phyloP scores from a whole-genome alignment of 306 rosid genomes.

The Begonia loranthoides region DNA sequence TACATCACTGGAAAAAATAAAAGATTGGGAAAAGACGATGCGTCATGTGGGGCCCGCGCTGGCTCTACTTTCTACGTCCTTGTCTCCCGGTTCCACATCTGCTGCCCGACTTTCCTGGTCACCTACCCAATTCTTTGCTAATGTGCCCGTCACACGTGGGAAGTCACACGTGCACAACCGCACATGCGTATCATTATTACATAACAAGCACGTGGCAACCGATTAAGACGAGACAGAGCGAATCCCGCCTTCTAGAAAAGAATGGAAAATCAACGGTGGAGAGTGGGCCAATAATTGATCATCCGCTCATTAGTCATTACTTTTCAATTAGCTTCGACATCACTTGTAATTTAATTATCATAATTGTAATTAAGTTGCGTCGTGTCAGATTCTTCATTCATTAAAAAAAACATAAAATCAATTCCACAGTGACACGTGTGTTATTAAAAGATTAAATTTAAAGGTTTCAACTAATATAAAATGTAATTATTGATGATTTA shows the following conservation, averaged over 20 bases:
- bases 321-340: too few relatives aligned
- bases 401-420: too few relatives aligned
- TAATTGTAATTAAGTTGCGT: too few relatives aligned
- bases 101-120: slow-evolving; percentile 34
- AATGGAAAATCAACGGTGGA: slow-evolving; percentile 3
- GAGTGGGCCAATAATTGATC: neutral
- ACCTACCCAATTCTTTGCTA: neutral
- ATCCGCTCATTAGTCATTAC: too few relatives aligned
- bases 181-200: neutral
- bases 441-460: too few relatives aligned
- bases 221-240: neutral
- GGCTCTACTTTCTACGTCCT: slow-evolving; percentile 28
- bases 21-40: slow-evolving; percentile 18
- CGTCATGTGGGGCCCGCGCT: slow-evolving; percentile 31
- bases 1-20: neutral
- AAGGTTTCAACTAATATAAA: too few relatives aligned
- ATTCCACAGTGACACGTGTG: too few relatives aligned
- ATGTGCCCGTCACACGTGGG: slow-evolving; percentile 32
- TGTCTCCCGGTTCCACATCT: slow-evolving; percentile 29
- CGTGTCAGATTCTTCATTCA: too few relatives aligned
- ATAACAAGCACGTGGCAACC: slow-evolving; percentile 20
- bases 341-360: too few relatives aligned
- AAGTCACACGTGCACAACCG: slow-evolving; percentile 6
- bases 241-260: slow-evolving; percentile 5
- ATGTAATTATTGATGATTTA: too few relatives aligned